Base-by-base conservation (phyloP, 768 basidiomycete genomes). In the Hygrocybe coccinea region DNA sequence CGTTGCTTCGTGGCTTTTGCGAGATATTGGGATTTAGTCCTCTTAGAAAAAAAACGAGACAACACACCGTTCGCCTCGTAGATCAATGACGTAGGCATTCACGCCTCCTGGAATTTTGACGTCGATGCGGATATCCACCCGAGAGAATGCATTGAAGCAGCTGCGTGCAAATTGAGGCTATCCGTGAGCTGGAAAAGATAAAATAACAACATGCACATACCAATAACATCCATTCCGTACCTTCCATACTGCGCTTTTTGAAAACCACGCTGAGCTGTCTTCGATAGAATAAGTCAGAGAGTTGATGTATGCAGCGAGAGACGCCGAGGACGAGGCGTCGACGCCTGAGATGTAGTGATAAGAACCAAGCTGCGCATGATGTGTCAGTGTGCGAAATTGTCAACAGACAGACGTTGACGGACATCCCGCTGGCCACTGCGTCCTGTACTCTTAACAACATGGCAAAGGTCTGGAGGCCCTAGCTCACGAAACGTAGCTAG, bases 321-420 rank as follows among this genome's bases (percentile, higher is more conserved):
- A 95, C 3, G 97, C 97, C 17, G 95, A 97, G 5, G 95, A 97
- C 15, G 94, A 97, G 1, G 95, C 93, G 70, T 99, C 97, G 51
- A 99, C 91, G n/a, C 97, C 95, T 0, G 97, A 99, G 56, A 97
- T 83, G 63, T 91, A 97, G 72, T 99, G 97, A 69, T 97, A 98
- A 35, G 95, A 97, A 37, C 93, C 92, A 56, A 92, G 77, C 94
- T 97, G 63, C 24, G 38, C 15, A 21, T 21, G 47, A 58, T 25
- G 34, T 57, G 38, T 36, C 29, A 64, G 53, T 33, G 39, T 50
- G 35, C 21, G 33, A 46, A 35, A 22, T 39, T 37, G 11, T 25
- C 19, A n/a, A 41, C 37, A n/a, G 54, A 39, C 54, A 33, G 33
- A 11, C 6, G 44, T 29, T 51, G 47, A 57, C 36, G 63, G 59